A percentile compares a stretch with the other conserved stretches of the same genome.
Evolutionary conservation across 768 basidiomycete genomes (phyloP).

Genomic region (Sutorius australiensis): DNA sequence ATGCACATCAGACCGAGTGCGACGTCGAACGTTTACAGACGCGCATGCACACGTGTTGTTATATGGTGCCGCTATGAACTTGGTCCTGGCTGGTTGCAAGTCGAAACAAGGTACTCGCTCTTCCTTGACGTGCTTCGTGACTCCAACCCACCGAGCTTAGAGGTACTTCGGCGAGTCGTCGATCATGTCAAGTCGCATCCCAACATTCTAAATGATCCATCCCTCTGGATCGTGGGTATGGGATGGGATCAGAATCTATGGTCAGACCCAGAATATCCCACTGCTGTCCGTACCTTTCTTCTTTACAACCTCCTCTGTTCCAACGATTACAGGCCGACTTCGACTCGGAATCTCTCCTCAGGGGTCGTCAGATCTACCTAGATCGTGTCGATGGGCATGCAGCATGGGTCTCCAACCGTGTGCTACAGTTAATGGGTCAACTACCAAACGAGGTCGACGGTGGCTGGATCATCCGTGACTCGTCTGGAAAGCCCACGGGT

Average conservation of each 20-base stretch:
- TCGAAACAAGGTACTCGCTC: constrained; percentile 52
- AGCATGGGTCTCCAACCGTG: constrained; percentile 75
- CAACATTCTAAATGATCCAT: constrained; percentile 47
- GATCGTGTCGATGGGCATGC: constrained; percentile 82
- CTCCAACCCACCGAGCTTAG: constrained; percentile 32
- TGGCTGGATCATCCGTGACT: constrained; percentile 68
- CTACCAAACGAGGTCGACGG: constrained; percentile 67
- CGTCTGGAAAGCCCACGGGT: constrained; percentile 66
- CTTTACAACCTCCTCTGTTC: not conserved
- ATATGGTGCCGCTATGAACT: constrained; percentile 64
- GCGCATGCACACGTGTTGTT: constrained; percentile 76
- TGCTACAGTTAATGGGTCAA: constrained; percentile 58
- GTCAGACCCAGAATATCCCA: constrained; percentile 62
- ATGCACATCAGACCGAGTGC: not conserved
- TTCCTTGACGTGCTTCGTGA: no score
- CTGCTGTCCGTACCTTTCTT: constrained; percentile 49
- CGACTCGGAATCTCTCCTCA: constrained; percentile 62
- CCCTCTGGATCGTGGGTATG: constrained; percentile 76
- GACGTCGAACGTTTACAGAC: constrained; percentile 39
- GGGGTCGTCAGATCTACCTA: constrained; percentile 68
- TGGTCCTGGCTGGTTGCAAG: constrained; percentile 54
- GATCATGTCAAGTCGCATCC: constrained; percentile 55
- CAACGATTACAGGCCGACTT: constrained; percentile 58
- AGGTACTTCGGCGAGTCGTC: constrained; percentile 60
- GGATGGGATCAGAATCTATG: constrained; percentile 95